Percentiles rank a stretch among this genome's conserved stretches.
Evolutionary conservation across 148 eudicot genomes (phyloP).

Genomic region (Rhododendron ovatum): DNA sequence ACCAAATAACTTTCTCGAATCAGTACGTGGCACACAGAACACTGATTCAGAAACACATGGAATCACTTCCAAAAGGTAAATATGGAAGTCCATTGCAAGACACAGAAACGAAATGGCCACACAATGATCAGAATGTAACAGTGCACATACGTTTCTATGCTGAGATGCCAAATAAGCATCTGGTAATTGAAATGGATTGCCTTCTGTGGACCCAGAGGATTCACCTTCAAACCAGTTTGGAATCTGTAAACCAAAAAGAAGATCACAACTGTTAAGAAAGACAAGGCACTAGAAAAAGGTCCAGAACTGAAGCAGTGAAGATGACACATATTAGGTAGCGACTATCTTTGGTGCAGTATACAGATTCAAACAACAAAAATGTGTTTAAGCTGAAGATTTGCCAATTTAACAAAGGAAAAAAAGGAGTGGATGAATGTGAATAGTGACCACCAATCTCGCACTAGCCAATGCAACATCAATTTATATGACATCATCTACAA

Average conservation of each 20-base stretch:
- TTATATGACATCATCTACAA: not conserved
- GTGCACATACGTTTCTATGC: constrained; percentile 55
- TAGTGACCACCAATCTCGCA: not conserved
- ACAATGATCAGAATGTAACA: constrained; percentile 4
- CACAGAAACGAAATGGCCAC: not conserved
- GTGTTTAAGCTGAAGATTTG: not conserved
- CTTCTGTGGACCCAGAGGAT: constrained; percentile 66
- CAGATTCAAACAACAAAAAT: not conserved
- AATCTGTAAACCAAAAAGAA: constrained; percentile 42
- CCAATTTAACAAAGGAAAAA: not conserved
- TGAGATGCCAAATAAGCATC: constrained; percentile 80
- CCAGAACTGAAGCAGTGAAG: not conserved
- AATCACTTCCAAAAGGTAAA: not conserved
- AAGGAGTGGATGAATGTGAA: not conserved
- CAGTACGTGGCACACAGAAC: not conserved
- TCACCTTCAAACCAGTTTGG: constrained; percentile 84
- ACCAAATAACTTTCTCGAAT: not conserved
- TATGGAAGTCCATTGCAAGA: constrained; percentile 6
- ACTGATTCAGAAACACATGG: not conserved
- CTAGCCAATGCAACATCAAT: not conserved
- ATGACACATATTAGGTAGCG: not conserved
- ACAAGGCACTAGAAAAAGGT: not conserved
- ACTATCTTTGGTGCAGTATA: not conserved
- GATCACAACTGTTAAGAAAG: not conserved
- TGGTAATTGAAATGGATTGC: constrained; percentile 86